These are phyloP conservation scores for Aspergillus fructus DNA, from an alignment of 2,329 filamentous ascomycete genomes.

Conservation along the genomic window DNA sequence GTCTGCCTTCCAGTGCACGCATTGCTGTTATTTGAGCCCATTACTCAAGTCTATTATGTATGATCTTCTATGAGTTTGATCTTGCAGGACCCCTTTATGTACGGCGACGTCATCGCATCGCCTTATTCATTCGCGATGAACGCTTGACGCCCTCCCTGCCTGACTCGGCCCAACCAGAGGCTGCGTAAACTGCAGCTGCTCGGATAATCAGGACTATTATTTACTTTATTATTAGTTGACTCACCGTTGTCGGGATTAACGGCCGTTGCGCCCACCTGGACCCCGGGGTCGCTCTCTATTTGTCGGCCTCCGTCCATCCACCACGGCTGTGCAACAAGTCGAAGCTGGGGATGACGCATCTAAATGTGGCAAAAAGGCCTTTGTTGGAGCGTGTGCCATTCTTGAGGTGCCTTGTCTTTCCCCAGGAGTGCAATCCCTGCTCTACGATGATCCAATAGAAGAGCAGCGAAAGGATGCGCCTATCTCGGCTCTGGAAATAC, in stretches of 20 bases:
- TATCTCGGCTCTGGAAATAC: background rate
- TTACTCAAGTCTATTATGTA: conserved; percentile 7
- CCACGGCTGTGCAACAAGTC: background rate
- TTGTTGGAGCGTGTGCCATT: background rate
- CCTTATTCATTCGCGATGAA: background rate
- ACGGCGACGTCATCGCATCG: conserved; percentile 4
- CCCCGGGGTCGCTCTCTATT: background rate
- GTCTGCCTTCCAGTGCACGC: background rate
- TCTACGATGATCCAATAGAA: background rate
- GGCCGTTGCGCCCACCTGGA: background rate
- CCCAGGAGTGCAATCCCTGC: background rate
- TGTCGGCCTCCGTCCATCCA: background rate
- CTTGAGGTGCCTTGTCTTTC: background rate
- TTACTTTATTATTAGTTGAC: background rate
- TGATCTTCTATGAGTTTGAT: background rate
- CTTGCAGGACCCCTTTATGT: background rate
- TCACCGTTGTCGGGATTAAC: background rate
- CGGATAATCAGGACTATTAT: background rate
- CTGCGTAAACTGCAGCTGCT: background rate
- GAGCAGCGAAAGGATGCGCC: background rate
- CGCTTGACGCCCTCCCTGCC: conserved; percentile 4
- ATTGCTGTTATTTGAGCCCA: background rate
- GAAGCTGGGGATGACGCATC: background rate
- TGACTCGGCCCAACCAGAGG: background rate
- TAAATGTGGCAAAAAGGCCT: background rate